Evolutionary conservation across 2,329 filamentous ascomycete genomes (phyloP).

Genomic region (Beauveria varroae): DNA sequence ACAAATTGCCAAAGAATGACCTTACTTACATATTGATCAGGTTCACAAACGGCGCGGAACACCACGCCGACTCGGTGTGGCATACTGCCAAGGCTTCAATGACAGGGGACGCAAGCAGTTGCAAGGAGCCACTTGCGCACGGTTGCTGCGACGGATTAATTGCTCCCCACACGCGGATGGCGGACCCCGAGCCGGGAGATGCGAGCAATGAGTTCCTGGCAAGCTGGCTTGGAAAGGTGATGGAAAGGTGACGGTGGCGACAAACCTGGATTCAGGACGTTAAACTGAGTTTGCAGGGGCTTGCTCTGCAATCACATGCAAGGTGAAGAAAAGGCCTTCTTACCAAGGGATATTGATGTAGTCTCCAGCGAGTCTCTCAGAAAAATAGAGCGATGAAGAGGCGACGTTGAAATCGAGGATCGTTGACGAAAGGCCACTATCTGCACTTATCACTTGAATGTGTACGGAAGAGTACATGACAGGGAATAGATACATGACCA

Average conservation of each 20-base stretch:
- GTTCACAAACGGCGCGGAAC: neutral
- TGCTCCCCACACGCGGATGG: slow-evolving; percentile 3
- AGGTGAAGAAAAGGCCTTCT: neutral
- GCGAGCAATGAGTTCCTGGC: too few species aligned
- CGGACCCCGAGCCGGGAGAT: neutral
- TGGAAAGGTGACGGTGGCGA: neutral
- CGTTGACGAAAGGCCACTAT: too few species aligned
- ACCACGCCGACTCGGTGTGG: neutral
- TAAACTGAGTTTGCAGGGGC: neutral
- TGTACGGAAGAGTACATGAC: neutral
- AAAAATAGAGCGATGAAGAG: neutral
- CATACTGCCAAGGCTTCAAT: neutral
- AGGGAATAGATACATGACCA: too few species aligned
- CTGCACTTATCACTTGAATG: neutral
- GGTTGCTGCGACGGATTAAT: neutral
- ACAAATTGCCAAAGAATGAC: neutral
- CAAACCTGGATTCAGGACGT: neutral
- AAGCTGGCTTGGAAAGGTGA: too few species aligned
- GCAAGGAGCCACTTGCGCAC: neutral
- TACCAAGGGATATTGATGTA: neutral
- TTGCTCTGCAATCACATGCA: neutral
- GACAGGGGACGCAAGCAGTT: neutral
- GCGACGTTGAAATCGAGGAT: too few species aligned
- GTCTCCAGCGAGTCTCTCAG: too few species aligned
- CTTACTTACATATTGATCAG: neutral